Conservation (phyloP, 176 grass and related monocot genomes). For the Olyra latifolia region DNA sequence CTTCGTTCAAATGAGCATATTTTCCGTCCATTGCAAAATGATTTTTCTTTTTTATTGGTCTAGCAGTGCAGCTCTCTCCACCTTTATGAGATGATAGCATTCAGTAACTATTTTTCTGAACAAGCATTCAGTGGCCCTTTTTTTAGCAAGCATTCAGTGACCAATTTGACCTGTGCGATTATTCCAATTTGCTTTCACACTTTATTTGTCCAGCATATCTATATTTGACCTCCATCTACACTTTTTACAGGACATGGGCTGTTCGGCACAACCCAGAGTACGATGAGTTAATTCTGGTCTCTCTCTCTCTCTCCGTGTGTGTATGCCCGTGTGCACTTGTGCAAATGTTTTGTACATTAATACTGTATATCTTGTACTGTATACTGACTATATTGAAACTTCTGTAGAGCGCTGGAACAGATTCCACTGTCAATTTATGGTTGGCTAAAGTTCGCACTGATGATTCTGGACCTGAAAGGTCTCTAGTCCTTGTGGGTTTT, state of each 20-base stretch:
- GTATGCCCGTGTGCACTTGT: neutral
- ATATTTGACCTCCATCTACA: slow-evolving; percentile 2
- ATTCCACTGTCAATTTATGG: slow-evolving; percentile 99
- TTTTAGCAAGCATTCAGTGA: neutral
- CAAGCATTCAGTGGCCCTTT: neutral
- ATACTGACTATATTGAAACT: slow-evolving; percentile 37
- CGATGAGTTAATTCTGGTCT: slow-evolving; percentile 83
- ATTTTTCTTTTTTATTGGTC: slow-evolving; percentile 22
- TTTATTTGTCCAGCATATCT: slow-evolving; percentile 5
- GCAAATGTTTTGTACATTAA: neutral
- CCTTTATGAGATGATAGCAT: neutral
- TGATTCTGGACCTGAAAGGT: slow-evolving; percentile 75
- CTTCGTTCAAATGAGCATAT: slow-evolving; percentile 21
- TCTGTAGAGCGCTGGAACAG: slow-evolving; percentile 92
- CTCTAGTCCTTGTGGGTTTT: slow-evolving; percentile 16
- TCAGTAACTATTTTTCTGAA: neutral
- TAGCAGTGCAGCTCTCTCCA: neutral
- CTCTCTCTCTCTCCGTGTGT: neutral
- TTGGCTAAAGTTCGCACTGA: slow-evolving; percentile 59
- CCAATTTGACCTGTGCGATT: slow-evolving; percentile 9
- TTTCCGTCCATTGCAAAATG: slow-evolving; percentile 14
- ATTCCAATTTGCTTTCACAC: neutral
- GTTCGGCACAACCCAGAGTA: slow-evolving; percentile 83
- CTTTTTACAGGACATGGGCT: slow-evolving; percentile 86
- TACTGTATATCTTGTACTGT: slow-evolving; percentile 12